Percentiles rank a stretch among this genome's conserved stretches.
Conservation (phyloP, 768 basidiomycete species). For the Termitomyces sp. region DNA sequence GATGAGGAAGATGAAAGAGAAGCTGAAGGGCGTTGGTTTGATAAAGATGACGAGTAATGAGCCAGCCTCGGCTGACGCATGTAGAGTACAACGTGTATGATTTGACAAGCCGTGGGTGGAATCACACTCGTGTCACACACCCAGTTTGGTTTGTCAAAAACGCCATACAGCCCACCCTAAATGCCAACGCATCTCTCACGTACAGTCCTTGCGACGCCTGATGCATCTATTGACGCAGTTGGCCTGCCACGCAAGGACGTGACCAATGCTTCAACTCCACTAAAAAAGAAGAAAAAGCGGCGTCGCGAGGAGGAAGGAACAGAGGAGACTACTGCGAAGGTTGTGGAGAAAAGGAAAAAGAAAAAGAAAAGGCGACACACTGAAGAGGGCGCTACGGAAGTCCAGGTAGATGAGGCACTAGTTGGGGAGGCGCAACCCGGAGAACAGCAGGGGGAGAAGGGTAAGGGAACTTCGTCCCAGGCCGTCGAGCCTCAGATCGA, state of each 20-base stretch:
- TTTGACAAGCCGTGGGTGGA: neutral
- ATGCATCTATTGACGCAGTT: slow-evolving; percentile 1
- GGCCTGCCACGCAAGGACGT: neutral
- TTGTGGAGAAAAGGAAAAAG: slow-evolving; percentile 12
- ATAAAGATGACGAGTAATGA: slow-evolving; percentile 49
- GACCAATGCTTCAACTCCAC: slow-evolving; percentile 4
- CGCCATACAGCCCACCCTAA: slow-evolving; percentile 36
- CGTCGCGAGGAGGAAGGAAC: slow-evolving; percentile 18
- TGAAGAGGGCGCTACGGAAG: slow-evolving; percentile 20
- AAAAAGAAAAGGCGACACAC: slow-evolving; percentile 33
- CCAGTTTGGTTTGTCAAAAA: slow-evolving; percentile 7
- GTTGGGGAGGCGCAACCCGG: neutral
- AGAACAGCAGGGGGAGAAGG: slow-evolving; percentile 27
- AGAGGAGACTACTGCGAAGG: slow-evolving; percentile 12
- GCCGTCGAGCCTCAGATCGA: slow-evolving; percentile 16
- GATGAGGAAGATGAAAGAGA: slow-evolving; percentile 56
- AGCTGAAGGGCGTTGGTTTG: slow-evolving; percentile 69
- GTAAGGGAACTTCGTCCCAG: slow-evolving; percentile 29
- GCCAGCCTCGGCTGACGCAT: neutral
- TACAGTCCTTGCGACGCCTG: neutral
- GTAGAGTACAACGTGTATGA: neutral
- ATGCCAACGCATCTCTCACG: slow-evolving; percentile 25
- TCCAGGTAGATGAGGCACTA: neutral
- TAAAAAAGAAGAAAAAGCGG: slow-evolving; percentile 38
- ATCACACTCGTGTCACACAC: slow-evolving; percentile 12